Percentiles rank a stretch among this genome's conserved stretches.
Evolutionary conservation across 192 early-diverging fungal species (phyloP).

Genomic region (Rhizoclosmatium globosum): DNA sequence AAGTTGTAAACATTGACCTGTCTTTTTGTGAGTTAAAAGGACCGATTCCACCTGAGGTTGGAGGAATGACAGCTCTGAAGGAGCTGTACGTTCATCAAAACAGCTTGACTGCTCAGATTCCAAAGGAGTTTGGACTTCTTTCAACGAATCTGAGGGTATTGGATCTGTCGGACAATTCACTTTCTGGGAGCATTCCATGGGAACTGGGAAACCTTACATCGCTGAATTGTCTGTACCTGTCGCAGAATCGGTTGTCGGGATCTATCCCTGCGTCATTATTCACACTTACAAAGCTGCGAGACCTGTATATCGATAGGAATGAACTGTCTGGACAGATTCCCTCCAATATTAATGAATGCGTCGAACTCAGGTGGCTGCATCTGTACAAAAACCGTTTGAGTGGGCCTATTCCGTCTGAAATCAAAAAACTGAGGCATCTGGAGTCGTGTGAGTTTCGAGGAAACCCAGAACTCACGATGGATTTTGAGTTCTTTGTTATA

Average conservation of each 20-base stretch:
- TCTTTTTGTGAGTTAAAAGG: background rate
- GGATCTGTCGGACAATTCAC: background rate
- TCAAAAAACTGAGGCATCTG: background rate
- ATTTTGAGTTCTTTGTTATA: background rate
- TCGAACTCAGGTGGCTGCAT: background rate
- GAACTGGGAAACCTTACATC: background rate
- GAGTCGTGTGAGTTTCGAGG: background rate
- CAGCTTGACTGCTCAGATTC: background rate
- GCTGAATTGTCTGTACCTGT: background rate
- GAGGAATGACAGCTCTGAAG: background rate
- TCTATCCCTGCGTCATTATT: background rate
- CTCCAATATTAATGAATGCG: background rate
- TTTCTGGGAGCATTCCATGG: background rate
- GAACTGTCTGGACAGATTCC: background rate
- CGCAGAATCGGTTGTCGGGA: background rate
- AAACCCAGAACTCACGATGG: background rate
- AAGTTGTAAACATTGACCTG: background rate
- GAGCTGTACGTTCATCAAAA: background rate
- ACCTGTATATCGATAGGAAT: background rate
- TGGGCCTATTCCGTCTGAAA: background rate
- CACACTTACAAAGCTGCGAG: background rate
- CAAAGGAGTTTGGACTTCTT: background rate
- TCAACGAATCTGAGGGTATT: background rate
- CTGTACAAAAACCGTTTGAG: background rate
- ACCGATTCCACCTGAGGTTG: background rate